Conservation (phyloP, 805 yeast genomes). For the Hanseniaspora hatyaiensis region DNA sequence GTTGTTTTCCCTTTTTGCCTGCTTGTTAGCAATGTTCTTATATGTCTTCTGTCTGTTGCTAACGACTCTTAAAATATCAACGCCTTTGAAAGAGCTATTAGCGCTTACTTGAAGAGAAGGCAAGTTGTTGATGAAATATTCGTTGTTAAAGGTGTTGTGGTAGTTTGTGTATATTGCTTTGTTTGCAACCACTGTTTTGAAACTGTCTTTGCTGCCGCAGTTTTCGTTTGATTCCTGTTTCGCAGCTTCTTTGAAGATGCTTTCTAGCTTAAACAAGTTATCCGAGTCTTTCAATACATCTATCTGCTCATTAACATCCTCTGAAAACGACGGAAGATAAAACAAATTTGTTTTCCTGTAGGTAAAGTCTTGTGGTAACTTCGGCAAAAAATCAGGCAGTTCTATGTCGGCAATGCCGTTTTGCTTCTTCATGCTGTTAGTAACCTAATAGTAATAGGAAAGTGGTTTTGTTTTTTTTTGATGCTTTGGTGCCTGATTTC, state of each 20-base stretch:
- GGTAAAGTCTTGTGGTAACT: conserved; percentile 10
- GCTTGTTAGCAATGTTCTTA: background rate
- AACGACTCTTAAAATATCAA: conserved; percentile 4
- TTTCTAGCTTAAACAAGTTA: background rate
- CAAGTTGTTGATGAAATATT: conserved; percentile 10
- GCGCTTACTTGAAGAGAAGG: background rate
- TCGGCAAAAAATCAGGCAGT: conserved; percentile 9
- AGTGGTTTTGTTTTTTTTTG: too few relatives aligned
- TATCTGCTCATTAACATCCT: conserved; percentile 2
- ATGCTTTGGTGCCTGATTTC: too few relatives aligned
- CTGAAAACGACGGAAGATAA: conserved; percentile 7
- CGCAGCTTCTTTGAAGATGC: background rate
- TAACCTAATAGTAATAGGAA: too few relatives aligned
- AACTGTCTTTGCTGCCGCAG: background rate
- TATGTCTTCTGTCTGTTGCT: background rate
- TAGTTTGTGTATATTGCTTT: conserved; percentile 5
- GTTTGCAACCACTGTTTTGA: background rate
- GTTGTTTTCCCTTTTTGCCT: background rate
- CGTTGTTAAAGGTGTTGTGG: conserved; percentile 10
- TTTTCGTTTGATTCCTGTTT: background rate
- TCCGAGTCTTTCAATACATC: conserved; percentile 11
- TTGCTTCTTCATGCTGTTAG: too few relatives aligned
- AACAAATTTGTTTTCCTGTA: conserved; percentile 6
- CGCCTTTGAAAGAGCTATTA: background rate
- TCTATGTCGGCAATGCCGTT: background rate